Base-by-base conservation (phyloP, 2,329 filamentous ascomycete species). In the Sporothrix humicola region DNA sequence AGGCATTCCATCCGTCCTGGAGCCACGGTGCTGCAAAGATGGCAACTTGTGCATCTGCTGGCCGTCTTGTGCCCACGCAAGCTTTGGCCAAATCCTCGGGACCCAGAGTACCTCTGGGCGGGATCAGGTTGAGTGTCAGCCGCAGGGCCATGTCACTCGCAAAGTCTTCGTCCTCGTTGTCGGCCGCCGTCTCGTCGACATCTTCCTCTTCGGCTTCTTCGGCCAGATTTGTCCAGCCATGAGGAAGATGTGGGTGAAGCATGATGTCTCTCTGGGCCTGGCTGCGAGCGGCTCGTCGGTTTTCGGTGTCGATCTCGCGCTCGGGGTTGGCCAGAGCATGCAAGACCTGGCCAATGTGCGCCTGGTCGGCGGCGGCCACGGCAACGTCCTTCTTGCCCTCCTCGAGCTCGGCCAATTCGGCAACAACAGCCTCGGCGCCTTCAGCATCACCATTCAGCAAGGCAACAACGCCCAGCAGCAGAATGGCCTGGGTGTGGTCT, bases 21-120 rank as follows among this genome's bases (percentile, higher is more conserved):
- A 83, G 85, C 95, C 95, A 98, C 6, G 96, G 96, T 52, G 95
- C 93, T 77, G 97, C 81, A 81, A 96, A 87, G 63, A 94, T 87
- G 7, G 92, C 91, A 76, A 88, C 88, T 81, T 97, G 92, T 26
- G 93, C 91, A 85, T 97, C 92, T 3, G 87, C 88, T 3, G 89
- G 86, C 74, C 85, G 88, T 0, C 92, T 91, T 0, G 92, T 94
- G 0, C 92, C 91, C 1, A 92, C 89, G 84, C 93, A 94, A 5
- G 93, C 92, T 76, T 85, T 84, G 1, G 93, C 89, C 72, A 98
- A 82, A 74, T 93, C 92, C 31, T 86, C 84, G 1, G 93, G 90
- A 20, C 87, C 88, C 13, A 97, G 83, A 1, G 85, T 83, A 0
- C 94, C 93, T 69, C 86, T 82, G 0, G 95, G 94, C 50, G 94